These are phyloP conservation scores for Vigna angularis DNA, from an alignment of 306 rosid genomes.

Conservation along the genomic window DNA sequence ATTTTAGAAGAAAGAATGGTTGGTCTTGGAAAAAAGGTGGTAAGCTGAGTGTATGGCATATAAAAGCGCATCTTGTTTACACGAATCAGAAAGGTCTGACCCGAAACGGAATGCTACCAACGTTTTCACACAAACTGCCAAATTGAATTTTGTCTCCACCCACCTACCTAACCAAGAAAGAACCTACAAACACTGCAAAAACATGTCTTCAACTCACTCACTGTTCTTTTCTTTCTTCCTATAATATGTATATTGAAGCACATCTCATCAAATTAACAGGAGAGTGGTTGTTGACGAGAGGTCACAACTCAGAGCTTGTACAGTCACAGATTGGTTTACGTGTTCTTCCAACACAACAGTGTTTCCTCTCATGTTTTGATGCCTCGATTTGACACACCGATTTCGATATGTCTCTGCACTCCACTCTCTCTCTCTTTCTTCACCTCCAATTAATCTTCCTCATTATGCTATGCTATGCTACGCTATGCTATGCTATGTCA, in stretches of 20 bases:
- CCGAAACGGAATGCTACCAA: conserved; percentile 67
- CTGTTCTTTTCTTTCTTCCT: conserved; percentile 6
- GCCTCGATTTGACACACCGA: conserved; percentile 69
- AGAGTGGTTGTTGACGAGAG: conserved; percentile 52
- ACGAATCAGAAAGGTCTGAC: conserved; percentile 50
- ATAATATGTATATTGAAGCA: neutral
- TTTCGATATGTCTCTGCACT: conserved; percentile 64
- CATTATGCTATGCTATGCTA: neutral
- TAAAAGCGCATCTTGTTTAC: conserved; percentile 42
- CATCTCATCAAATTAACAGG: conserved; percentile 17
- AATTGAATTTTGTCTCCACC: neutral
- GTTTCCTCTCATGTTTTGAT: conserved; percentile 50
- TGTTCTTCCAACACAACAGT: conserved; percentile 70
- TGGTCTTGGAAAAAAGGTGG: neutral
- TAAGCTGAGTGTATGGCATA: conserved; percentile 27
- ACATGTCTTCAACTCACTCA: conserved; percentile 1
- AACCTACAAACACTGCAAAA: neutral
- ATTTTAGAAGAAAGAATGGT: too few species aligned
- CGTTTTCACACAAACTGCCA: conserved; percentile 49
- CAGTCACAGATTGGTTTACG: conserved; percentile 61
- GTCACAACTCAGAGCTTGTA: conserved; percentile 35
- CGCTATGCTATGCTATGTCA: conserved; percentile 48
- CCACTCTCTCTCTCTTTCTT: neutral
- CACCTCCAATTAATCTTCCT: neutral
- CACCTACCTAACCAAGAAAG: neutral